A percentile compares a stretch with the other conserved stretches of the same genome.
These are phyloP conservation scores for Arabidopsis thaliana DNA, from an alignment of 345 rosid species.

Conservation along the genomic window DNA sequence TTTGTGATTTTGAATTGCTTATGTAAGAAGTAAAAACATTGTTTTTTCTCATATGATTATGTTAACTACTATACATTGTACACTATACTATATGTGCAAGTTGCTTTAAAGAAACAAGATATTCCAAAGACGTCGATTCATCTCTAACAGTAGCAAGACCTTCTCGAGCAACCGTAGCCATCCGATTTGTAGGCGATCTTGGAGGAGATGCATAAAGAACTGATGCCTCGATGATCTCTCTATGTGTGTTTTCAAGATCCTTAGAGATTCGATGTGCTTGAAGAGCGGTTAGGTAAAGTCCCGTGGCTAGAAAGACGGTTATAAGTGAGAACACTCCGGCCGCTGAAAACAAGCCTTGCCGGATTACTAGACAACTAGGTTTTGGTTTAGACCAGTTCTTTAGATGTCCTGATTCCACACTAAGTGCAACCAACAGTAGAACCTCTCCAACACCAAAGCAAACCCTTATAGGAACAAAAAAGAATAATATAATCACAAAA, in stretches of 20 bases:
- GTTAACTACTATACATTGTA: background rate
- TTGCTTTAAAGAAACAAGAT: constrained; percentile 40
- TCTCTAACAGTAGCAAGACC: constrained; percentile 53
- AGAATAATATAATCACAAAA: background rate
- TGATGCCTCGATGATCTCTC: constrained; percentile 62
- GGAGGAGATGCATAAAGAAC: constrained; percentile 71
- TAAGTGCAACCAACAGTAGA: constrained; percentile 70
- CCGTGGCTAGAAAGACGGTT: constrained; percentile 71
- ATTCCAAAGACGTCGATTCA: background rate
- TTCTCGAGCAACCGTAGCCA: constrained; percentile 64
- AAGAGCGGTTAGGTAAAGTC: constrained; percentile 73
- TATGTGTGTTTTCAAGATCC: constrained; percentile 54
- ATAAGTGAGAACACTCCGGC: constrained; percentile 73
- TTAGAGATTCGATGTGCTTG: constrained; percentile 65
- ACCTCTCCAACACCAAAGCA: constrained; percentile 83
- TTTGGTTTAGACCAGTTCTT: constrained; percentile 80
- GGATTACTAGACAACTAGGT: constrained; percentile 62
- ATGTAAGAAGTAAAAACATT: no score
- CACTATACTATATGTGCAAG: constrained; percentile 14
- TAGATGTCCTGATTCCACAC: constrained; percentile 92
- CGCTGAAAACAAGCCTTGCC: constrained; percentile 78
- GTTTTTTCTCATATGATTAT: no score
- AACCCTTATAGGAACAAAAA: constrained; percentile 50
- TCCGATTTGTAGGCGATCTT: constrained; percentile 50
- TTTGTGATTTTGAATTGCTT: no score